phyloP scores from a whole-genome alignment of 345 rosid genomes.

The Microthlaspi erraticum region DNA sequence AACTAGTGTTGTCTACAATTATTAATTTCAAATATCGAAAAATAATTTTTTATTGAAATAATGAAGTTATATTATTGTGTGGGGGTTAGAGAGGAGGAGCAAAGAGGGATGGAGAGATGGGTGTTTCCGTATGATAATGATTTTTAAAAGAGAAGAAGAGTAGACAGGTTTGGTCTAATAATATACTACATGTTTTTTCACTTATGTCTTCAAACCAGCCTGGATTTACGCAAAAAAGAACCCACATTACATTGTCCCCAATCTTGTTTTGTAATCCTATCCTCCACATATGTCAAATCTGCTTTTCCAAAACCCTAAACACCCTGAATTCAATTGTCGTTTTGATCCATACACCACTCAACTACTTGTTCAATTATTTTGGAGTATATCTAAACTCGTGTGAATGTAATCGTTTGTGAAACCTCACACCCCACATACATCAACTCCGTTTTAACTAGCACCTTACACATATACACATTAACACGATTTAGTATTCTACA shows the following conservation, averaged over 20 bases:
- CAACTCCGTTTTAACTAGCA: too few relatives aligned
- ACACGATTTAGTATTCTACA: too few relatives aligned
- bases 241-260: conserved; percentile 33
- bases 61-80: conserved; percentile 26
- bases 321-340: not conserved
- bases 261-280: conserved; percentile 20
- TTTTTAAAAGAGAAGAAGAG: conserved; percentile 34
- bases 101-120: conserved; percentile 39
- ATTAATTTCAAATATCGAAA: conserved; percentile 20
- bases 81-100: conserved; percentile 35
- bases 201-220: conserved; percentile 45
- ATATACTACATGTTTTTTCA: conserved; percentile 41
- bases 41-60: not conserved
- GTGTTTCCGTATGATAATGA: conserved; percentile 33
- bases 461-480: too few relatives aligned
- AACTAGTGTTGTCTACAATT: conserved; percentile 16
- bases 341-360: conserved; percentile 12
- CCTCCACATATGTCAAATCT: conserved; percentile 8
- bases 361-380: conserved; percentile 1
- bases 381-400: conserved; percentile 15
- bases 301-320: conserved; percentile 9
- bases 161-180: conserved; percentile 44
- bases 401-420: not conserved
- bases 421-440: too few relatives aligned
- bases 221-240: conserved; percentile 42